Conservation (phyloP, 2,329 filamentous ascomycete genomes). For the Bipolaris oryzae region DNA sequence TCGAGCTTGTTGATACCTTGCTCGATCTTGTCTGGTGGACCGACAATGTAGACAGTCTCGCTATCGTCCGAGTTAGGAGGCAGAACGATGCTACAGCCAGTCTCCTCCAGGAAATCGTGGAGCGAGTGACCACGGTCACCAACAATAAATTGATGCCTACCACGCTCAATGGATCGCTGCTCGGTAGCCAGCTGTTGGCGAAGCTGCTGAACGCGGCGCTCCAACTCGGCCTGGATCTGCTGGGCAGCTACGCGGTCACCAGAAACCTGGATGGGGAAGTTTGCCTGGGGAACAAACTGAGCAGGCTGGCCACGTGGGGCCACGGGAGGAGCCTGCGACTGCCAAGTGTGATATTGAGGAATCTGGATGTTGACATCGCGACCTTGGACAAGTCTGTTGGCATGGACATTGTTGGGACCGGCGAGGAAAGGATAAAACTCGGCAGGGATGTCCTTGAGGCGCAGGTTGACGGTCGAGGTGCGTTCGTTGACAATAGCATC, state of each 20-base stretch:
- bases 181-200: conserved; percentile 76
- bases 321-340: conserved; percentile 68
- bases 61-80: conserved; percentile 77
- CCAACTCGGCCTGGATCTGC: conserved; percentile 78
- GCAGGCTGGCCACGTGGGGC: conserved; percentile 68
- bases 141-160: conserved; percentile 93
- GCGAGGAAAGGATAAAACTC: conserved; percentile 97
- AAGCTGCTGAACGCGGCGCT: conserved; percentile 77
- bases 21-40: conserved; percentile 74
- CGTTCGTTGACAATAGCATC: conserved; percentile 86
- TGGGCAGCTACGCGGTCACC: conserved; percentile 86
- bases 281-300: conserved; percentile 71
- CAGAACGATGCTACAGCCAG: conserved; percentile 86
- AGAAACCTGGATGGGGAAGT: conserved; percentile 81
- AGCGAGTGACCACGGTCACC: conserved; percentile 79
- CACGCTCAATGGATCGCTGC: conserved; percentile 80
- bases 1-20: conserved; percentile 81
- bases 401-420: conserved; percentile 72
- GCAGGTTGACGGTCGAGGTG: conserved; percentile 79
- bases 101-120: conserved; percentile 87
- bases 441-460: conserved; percentile 81
- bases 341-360: conserved; percentile 79
- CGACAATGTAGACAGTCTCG: conserved; percentile 83
- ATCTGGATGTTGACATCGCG: conserved; percentile 82
- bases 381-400: conserved; percentile 71